Base-by-base conservation (phyloP, 257 asterid genomes). In the Misopates orontium region DNA sequence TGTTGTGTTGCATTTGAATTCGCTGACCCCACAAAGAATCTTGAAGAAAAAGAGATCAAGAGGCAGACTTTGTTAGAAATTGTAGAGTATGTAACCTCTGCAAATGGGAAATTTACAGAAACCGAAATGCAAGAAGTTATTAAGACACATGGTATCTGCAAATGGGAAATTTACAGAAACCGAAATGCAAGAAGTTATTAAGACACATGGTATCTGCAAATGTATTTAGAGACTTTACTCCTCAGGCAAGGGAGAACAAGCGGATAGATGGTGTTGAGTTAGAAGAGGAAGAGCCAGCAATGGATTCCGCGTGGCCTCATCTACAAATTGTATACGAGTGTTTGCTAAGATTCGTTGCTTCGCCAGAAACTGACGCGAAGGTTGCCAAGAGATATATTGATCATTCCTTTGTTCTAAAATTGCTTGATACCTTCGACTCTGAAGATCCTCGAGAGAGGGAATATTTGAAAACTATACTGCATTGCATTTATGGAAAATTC, bases 251-350 rank as follows among this genome's bases (percentile, higher is more conserved):
- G 42, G 82, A 72, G 39, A 73, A 64, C 73, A 69, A 59, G 49
- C 59, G 58, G 19, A 4, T 73, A 59, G 82, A 72, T 5, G 75
- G 75, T 1, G 48, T 77, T 13, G 74, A 76, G 32, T 25, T 70
- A 62, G 82, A 78, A 69, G 79, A 78, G 11, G 79, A 74, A 1
- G 79, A 78, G 71, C 79, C 77, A 12, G 71, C 70, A 5, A 57
- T 72, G 72, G 81, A 71, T 48, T 78, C 78, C 3, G 69, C 78
- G 0, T 76, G 83, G 83, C 69, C 83, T 41, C 83, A 78, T 53
- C 56, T 77, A 22, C 79, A 77, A 62, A 44, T 77, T 17, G 68
- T 73, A 36, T 77, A 77, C 18, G 74, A 70, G 18, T 21, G 74
- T 32, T 40, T 78, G 25, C 55, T 73, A 7, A 66, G 75, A 42